Conservation (phyloP, 768 basidiomycete genomes). For the Amanita molliuscula region DNA sequence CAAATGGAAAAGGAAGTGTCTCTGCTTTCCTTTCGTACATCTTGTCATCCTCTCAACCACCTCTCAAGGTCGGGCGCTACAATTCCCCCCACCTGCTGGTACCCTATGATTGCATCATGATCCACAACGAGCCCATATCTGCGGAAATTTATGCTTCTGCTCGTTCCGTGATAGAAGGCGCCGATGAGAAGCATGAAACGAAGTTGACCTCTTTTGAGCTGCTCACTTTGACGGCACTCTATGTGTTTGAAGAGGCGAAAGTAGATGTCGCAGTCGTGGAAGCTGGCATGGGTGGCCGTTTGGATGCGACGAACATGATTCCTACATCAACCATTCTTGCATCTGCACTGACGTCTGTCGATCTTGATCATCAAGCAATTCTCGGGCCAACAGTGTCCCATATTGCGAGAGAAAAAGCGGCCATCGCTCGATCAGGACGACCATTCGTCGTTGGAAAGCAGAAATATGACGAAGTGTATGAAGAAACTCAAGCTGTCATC, state of each 20-base stretch:
- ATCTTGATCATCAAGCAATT: slow-evolving; percentile 89
- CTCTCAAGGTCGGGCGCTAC: slow-evolving; percentile 67
- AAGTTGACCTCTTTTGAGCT: slow-evolving; percentile 73
- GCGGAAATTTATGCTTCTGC: slow-evolving; percentile 34
- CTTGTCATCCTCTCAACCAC: slow-evolving; percentile 42
- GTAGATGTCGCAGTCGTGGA: slow-evolving; percentile 84
- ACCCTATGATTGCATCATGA: slow-evolving; percentile 63
- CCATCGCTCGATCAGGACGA: slow-evolving; percentile 55
- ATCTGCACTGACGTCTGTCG: slow-evolving; percentile 79
- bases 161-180: slow-evolving; percentile 34
- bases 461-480: slow-evolving; percentile 35
- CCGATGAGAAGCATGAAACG: slow-evolving; percentile 32
- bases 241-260: slow-evolving; percentile 55
- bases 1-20: slow-evolving; percentile 96
- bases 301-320: slow-evolving; percentile 91
- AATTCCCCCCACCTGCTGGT: slow-evolving; percentile 88
- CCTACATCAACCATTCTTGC: slow-evolving; percentile 57
- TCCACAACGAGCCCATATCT: slow-evolving; percentile 49
- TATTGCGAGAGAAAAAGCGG: slow-evolving; percentile 79
- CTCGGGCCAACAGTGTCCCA: slow-evolving; percentile 65
- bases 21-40: slow-evolving; percentile 76
- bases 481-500: slow-evolving; percentile 19
- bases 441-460: slow-evolving; percentile 65
- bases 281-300: slow-evolving; percentile 88
- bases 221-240: slow-evolving; percentile 71